Evolutionary conservation across 371 early-diverging fungal genomes (phyloP).

Genomic region (Mortierella sp.): DNA sequence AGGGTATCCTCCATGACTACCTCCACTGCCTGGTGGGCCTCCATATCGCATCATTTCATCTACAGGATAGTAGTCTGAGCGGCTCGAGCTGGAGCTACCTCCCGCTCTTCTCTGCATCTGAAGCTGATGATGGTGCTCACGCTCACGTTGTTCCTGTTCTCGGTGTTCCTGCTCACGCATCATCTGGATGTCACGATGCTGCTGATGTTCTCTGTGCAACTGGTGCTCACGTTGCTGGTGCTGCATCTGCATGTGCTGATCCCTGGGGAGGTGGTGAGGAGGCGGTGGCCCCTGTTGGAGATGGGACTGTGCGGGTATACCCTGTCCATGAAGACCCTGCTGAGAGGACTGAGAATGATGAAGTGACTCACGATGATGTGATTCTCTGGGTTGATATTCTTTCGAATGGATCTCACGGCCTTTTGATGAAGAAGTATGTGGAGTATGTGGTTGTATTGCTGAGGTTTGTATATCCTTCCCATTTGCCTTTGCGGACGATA

Average conservation of each 20-base stretch:
- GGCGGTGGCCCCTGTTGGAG: constrained; percentile 26
- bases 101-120: constrained; percentile 41
- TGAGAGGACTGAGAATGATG: constrained; percentile 36
- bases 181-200: constrained; percentile 52
- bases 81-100: constrained; percentile 37
- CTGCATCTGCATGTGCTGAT: constrained; percentile 48
- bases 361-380: constrained; percentile 38
- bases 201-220: constrained; percentile 41
- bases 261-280: constrained; percentile 34
- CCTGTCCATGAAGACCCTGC: constrained; percentile 32
- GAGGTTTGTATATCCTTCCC: constrained; percentile 33
- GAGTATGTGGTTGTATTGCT: constrained; percentile 15
- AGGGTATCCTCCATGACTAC: constrained; percentile 43
- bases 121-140: constrained; percentile 45
- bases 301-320: constrained; percentile 29
- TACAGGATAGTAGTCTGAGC: constrained; percentile 38
- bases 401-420: constrained; percentile 54
- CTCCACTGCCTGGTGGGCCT: constrained; percentile 43
- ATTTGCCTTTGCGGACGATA: constrained; percentile 24
- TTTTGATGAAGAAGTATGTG: constrained; percentile 25
- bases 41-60: constrained; percentile 56
- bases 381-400: constrained; percentile 49
- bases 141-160: constrained; percentile 45
- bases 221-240: constrained; percentile 47
- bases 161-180: constrained; percentile 52